Base-by-base conservation (phyloP, 2,329 filamentous ascomycete species). In the Rugonectria rugulosa region DNA sequence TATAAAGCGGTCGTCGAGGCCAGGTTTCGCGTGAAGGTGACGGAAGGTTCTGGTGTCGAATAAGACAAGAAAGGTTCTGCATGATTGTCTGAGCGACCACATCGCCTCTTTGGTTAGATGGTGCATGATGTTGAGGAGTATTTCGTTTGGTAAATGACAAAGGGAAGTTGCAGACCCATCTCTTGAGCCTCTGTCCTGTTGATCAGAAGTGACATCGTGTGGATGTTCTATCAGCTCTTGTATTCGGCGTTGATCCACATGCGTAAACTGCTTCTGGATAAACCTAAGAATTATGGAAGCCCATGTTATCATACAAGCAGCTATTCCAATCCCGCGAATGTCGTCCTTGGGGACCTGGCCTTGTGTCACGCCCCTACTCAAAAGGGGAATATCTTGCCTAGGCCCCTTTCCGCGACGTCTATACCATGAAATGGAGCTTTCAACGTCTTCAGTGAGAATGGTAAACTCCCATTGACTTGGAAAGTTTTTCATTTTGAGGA, bases 71-170 rank as follows among this genome's bases (percentile, higher is more conserved):
- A 45, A 45, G 15, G 15, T 2, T 11, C 7, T 8, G 5, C 27
- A 45, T n/a, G 11, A 23, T 12, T 45, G 42, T 32, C 42, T 45
- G 6, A 45, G 27, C 4, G 42, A 32, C 42, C 42, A 45, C 20
- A 45, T 26, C 7, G 17, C 12, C 15, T 45, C 17, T 32, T n/a
- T 23, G 7, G 42, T 26, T 31, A 45, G 19, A 11, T 15, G 20
- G 19, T 6, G 11, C 42, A 45, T 45, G 20, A 45, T 32, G 4
- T n/a, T 21, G 6, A 34, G 2, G 7, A 45, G 19, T 17, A 45
- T 11, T 14, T 45, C 42, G 17, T 21, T 34, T 3, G 42, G 29
- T 14, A 45, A 15, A 10, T 32, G 6, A 15, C 29, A 44, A 9
- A 44, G 24, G 17, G 17, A 1, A 20, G 38, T 23, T 26, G 11